Conservation (phyloP, 2,329 filamentous ascomycete species). For the Diaporthe eres region DNA sequence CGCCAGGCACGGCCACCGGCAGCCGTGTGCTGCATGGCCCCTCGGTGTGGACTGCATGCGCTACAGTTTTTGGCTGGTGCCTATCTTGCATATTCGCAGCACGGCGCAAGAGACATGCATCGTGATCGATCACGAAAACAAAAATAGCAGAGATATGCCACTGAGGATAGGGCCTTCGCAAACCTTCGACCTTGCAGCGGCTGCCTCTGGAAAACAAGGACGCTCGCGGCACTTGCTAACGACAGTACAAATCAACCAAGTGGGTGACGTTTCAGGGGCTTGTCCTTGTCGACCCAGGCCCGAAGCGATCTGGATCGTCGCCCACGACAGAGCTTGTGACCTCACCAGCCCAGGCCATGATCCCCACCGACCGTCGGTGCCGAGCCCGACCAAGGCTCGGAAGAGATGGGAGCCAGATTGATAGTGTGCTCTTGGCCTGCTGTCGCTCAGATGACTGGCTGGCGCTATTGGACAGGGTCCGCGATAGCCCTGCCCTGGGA, state of each 20-base stretch:
- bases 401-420: conserved; percentile 31
- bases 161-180: not conserved
- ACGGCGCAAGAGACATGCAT: conserved; percentile 22
- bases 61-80: conserved; percentile 20
- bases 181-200: conserved; percentile 2
- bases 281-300: conserved; percentile 33
- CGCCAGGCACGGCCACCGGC: conserved; percentile 33
- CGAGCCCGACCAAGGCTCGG: conserved; percentile 30
- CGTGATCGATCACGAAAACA: conserved; percentile 26
- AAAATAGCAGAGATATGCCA: conserved; percentile 31
- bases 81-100: conserved; percentile 24
- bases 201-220: conserved; percentile 4
- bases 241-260: not conserved
- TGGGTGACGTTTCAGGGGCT: conserved; percentile 34
- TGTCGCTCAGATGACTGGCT: conserved; percentile 15
- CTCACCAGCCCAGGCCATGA: conserved; percentile 23
- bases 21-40: conserved; percentile 7
- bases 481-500: conserved; percentile 26
- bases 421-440: conserved; percentile 23
- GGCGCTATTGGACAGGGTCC: conserved; percentile 36
- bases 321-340: conserved; percentile 30
- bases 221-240: not conserved
- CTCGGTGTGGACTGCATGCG: not conserved
- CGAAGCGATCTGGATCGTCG: conserved; percentile 26
- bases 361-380: conserved; percentile 24